Conservation (phyloP, 2,329 filamentous ascomycete genomes). For the Aspergillus ruber region DNA sequence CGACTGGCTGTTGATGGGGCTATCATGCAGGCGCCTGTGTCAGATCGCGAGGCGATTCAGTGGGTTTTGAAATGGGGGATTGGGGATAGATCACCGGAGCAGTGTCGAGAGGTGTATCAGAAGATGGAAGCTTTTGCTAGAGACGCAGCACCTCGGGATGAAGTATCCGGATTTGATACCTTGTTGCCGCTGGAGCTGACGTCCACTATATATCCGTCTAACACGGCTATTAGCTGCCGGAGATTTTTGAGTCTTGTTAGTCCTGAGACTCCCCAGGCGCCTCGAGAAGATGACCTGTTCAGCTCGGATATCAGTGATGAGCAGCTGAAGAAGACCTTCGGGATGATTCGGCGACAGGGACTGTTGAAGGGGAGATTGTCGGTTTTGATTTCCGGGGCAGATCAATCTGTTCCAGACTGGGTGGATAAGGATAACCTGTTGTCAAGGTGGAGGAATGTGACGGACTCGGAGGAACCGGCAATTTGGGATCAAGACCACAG, state of each 20-base stretch:
- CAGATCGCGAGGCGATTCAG: conserved; percentile 63
- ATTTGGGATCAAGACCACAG: conserved; percentile 45
- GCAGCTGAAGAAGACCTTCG: conserved; percentile 57
- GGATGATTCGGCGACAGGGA: conserved; percentile 36
- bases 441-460: conserved; percentile 35
- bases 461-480: conserved; percentile 24
- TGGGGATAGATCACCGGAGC: conserved; percentile 15
- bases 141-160: conserved; percentile 12
- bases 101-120: conserved; percentile 23
- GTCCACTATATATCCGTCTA: conserved; percentile 24
- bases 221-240: conserved; percentile 47
- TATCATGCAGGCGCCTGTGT: conserved; percentile 74
- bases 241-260: conserved; percentile 54
- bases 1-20: conserved; percentile 60
- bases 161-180: conserved; percentile 18
- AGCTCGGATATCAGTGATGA: conserved; percentile 63
- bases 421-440: conserved; percentile 42
- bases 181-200: conserved; percentile 31
- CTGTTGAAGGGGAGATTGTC: conserved; percentile 37
- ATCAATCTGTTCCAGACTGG: conserved; percentile 41
- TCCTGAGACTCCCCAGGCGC: conserved; percentile 46
- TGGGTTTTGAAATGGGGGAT: conserved; percentile 23
- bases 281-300: conserved; percentile 80
- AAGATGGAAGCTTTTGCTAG: conserved; percentile 28
- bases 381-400: conserved; percentile 43